Base-by-base conservation (phyloP, 2,329 filamentous ascomycete species). In the Furcasterigmium furcatum region DNA sequence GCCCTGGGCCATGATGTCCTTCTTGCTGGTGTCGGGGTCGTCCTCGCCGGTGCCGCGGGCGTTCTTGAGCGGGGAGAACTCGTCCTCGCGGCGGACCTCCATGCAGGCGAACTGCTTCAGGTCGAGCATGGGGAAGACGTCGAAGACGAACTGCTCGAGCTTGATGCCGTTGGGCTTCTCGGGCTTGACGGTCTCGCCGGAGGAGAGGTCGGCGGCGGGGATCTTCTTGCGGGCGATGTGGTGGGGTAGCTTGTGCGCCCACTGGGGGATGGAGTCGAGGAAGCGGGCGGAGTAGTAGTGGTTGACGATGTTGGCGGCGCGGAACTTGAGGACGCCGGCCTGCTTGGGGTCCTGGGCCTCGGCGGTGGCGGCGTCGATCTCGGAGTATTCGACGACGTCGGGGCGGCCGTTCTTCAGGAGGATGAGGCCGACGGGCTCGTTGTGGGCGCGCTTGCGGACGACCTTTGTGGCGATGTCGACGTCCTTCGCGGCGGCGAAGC, bases 151-250 rank as follows among this genome's bases (percentile, higher is more conserved):
- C 70, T 97, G 94, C 78, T 99, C 94, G 32, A 99, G 82, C 78
- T 99, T 99, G 79, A 99, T 91, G 55, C 94, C 94, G 63, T 99
- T 99, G 53, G 94, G 90, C 73, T 91, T 94, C 66, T 91, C 84
- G 4, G 92, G 91, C 79, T 96, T 96, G 67, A 96, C 75, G 1
- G 82, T 81, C 65, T 89, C 84, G 52, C 91, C 91, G 25, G 79
- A 85, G 62, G 86, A 76, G 13, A 85, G 78, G 63, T 96, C 84
- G 54, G 89, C 79, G 63, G 82, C 85, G 10, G 92, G 91, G 52
- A 99, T 99, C 87, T 99, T 99, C 87, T 99, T 99, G 67, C 87
- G 84, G 38, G 94, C 94, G 52, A 99, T 85, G 75, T 99, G 94
- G 68, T 97, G 94, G 14, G 92, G 92, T 43, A 99, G 81, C 66